Base-by-base conservation (phyloP, 768 basidiomycete genomes). In the Suillus luteus region DNA sequence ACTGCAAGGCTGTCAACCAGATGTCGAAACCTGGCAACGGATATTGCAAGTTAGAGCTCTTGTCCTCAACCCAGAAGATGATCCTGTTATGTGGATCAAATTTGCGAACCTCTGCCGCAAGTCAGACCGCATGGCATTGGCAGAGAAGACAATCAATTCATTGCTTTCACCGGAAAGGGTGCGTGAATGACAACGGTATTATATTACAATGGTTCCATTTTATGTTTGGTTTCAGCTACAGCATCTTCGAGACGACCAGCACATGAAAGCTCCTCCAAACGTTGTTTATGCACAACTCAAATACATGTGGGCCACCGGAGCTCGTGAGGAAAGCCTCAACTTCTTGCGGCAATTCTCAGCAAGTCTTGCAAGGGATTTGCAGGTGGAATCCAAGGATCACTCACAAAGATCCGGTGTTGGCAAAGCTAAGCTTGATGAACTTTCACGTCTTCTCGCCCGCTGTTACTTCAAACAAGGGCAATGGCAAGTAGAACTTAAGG, bases 1-100 rank as follows among this genome's bases (percentile, higher is more conserved):
- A 64, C 77, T 99, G 46, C 90, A 93, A 79, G 97, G 95, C 1
- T 98, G 96, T 76, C 95, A 99, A 72, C 93, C 94, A 27, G 97
- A 99, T 70, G 96, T 99, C 40, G 97, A 99, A 76, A 95, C 97
- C 5, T 99, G 97, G 97, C 97, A 99, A 74, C 88, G 96, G 22
- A 93, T 99, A 61, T 81, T 99, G 10, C 96, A 98, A 81, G 95
- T 99, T 57, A 86, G 97, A 60, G 94, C 96, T 0, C 83, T 99
- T 60, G 95, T 99, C 24, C 81, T 98, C 33, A 92, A 87, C 51
- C 96, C 97, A 0, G 92, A 92, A 67, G 95, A 97, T 66, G 95
- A 98, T 72, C 93, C 92, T 51, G 86, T 92, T 54, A 98, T 97
- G 88, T 99, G 96, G 95, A 97, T 99, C 77, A 95, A 97, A 77